Percentiles rank a stretch among this genome's conserved stretches.
These are phyloP conservation scores for Plasmodium inui DNA, from an alignment of 169 alveolate genomes.

Conservation along the genomic window DNA sequence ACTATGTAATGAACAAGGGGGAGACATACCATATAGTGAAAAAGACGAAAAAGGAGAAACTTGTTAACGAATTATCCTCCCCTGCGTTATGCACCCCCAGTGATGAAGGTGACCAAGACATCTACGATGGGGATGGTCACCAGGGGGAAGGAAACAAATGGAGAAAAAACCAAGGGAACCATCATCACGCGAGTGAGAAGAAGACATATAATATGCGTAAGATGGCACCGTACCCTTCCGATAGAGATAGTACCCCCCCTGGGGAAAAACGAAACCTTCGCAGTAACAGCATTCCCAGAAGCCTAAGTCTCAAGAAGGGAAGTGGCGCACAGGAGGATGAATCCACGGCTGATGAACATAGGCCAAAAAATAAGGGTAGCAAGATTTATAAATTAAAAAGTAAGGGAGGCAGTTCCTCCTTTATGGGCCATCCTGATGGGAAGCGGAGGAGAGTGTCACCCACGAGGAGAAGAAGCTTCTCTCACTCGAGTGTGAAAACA, in stretches of 20 bases:
- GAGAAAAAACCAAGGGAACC: neutral
- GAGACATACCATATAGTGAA: neutral
- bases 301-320: slow-evolving; percentile 4
- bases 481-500: neutral
- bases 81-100: neutral
- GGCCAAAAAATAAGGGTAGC: neutral
- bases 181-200: neutral
- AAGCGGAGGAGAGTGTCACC: neutral
- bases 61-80: neutral
- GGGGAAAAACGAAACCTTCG: neutral
- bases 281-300: neutral
- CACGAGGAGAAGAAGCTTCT: neutral
- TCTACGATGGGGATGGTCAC: neutral
- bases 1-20: neutral
- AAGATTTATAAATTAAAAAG: slow-evolving; percentile 8
- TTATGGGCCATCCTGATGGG: neutral
- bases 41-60: neutral
- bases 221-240: neutral
- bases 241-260: neutral
- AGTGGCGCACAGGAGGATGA: neutral
- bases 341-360: neutral
- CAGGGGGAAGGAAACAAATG: neutral
- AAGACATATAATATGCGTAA: neutral
- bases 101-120: neutral
- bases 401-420: neutral